These are phyloP conservation scores for Naganishia friedmannii DNA, from an alignment of 768 basidiomycete genomes.

Conservation along the genomic window DNA sequence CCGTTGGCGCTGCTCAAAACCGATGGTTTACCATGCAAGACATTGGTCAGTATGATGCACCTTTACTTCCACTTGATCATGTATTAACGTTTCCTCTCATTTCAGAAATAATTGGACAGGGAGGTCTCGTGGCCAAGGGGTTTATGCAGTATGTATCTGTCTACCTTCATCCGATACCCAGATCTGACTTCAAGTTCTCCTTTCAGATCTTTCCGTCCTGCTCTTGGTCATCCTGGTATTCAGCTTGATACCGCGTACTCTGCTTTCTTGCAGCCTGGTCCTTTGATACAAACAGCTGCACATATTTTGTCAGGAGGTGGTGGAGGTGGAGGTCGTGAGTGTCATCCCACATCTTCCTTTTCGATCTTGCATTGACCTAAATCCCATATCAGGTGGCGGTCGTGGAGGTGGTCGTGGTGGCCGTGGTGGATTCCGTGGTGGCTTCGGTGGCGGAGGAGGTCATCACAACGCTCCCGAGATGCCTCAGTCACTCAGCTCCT, in stretches of 20 bases:
- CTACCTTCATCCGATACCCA: too few species aligned
- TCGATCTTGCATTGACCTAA: neutral
- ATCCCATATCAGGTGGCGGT: conserved; percentile 17
- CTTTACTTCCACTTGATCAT: too few species aligned
- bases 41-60: conserved; percentile 27
- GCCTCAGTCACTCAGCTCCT: conserved; percentile 26
- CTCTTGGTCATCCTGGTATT: conserved; percentile 44
- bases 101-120: conserved; percentile 38
- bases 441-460: neutral
- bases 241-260: conserved; percentile 51
- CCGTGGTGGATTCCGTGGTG: conserved; percentile 36
- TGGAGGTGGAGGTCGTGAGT: conserved; percentile 38
- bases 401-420: conserved; percentile 31
- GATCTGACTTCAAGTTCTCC: neutral
- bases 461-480: conserved; percentile 22
- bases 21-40: conserved; percentile 47
- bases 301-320: conserved; percentile 7
- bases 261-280: conserved; percentile 48
- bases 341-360: neutral
- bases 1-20: conserved; percentile 44
- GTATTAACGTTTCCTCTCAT: neutral
- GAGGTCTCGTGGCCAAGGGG: conserved; percentile 49
- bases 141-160: conserved; percentile 46
- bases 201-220: conserved; percentile 47
- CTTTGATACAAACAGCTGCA: conserved; percentile 45